Conservation (phyloP, 805 yeast genomes). For the Tetrapisispora iriomotensis region DNA sequence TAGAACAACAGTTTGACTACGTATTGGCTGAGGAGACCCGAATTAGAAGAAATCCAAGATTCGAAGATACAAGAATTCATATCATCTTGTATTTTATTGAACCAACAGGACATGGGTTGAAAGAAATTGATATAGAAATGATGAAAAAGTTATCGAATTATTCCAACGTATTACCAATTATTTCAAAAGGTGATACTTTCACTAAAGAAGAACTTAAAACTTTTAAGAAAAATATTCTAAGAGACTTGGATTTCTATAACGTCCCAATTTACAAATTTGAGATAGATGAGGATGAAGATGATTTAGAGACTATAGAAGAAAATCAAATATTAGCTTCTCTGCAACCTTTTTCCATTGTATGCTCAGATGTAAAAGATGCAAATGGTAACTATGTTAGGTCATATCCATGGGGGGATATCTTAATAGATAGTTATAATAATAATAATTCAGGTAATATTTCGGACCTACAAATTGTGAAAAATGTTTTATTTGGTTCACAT, state of each 20-base stretch:
- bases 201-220: slow-evolving; percentile 46
- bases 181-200: slow-evolving; percentile 64
- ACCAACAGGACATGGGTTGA: slow-evolving; percentile 69
- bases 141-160: slow-evolving; percentile 64
- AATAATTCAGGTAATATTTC: slow-evolving; percentile 35
- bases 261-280: slow-evolving; percentile 69
- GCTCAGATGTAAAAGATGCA: slow-evolving; percentile 50
- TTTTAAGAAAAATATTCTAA: slow-evolving; percentile 50
- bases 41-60: slow-evolving; percentile 75
- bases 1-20: slow-evolving; percentile 68
- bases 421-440: slow-evolving; percentile 29
- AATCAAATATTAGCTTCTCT: slow-evolving; percentile 48
- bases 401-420: slow-evolving; percentile 68
- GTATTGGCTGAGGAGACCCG: slow-evolving; percentile 82
- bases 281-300: slow-evolving; percentile 65
- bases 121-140: slow-evolving; percentile 61
- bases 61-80: slow-evolving; percentile 70
- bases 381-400: slow-evolving; percentile 53
- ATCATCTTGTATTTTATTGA: slow-evolving; percentile 62
- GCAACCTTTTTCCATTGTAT: slow-evolving; percentile 69
- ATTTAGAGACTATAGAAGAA: slow-evolving; percentile 59
- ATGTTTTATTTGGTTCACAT: slow-evolving; percentile 75
- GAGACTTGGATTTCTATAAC: slow-evolving; percentile 56
- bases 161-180: slow-evolving; percentile 64
- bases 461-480: slow-evolving; percentile 48